Percentiles rank a stretch among this genome's conserved stretches.
These are phyloP conservation scores for Suillus americanus DNA, from an alignment of 768 basidiomycete species.

Conservation along the genomic window DNA sequence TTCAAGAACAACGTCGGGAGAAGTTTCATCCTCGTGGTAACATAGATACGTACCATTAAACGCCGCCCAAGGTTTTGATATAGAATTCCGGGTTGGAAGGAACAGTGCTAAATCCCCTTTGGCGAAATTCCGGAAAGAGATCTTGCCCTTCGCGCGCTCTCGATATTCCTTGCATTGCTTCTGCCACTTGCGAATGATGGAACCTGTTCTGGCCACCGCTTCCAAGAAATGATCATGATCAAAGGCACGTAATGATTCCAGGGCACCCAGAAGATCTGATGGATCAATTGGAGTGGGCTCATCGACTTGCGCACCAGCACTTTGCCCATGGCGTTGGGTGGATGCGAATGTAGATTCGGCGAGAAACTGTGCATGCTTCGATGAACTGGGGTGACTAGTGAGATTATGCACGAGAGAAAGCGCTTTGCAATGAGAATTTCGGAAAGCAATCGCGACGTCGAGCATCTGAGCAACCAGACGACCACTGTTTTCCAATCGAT, in stretches of 20 bases:
- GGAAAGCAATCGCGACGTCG: conserved; percentile 76
- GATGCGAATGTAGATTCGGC: conserved; percentile 51
- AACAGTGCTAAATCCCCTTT: conserved; percentile 96
- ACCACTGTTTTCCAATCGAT: conserved; percentile 60
- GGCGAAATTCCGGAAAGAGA: conserved; percentile 92
- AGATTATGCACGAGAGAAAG: conserved; percentile 61
- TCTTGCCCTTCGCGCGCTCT: conserved; percentile 94
- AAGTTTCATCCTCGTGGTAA: not conserved
- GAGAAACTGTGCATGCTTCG: conserved; percentile 44
- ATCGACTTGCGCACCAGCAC: conserved; percentile 48
- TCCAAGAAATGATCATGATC: conserved; percentile 88
- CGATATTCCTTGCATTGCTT: conserved; percentile 96
- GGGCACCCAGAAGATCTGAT: conserved; percentile 65
- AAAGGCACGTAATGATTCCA: conserved; percentile 70
- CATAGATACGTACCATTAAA: conserved; percentile 76
- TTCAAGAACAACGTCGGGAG: conserved; percentile 32
- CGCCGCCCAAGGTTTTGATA: conserved; percentile 95
- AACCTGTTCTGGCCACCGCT: conserved; percentile 75
- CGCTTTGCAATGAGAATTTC: conserved; percentile 74
- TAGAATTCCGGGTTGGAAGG: conserved; percentile 91
- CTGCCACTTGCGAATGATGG: conserved; percentile 93
- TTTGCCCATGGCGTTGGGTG: conserved; percentile 38
- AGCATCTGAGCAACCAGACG: conserved; percentile 80
- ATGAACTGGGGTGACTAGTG: conserved; percentile 48
- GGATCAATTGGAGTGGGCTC: conserved; percentile 80